Percentiles rank a stretch among this genome's conserved stretches.
These are phyloP conservation scores for Auricularia heimuer DNA, from an alignment of 768 basidiomycete species.

Conservation along the genomic window DNA sequence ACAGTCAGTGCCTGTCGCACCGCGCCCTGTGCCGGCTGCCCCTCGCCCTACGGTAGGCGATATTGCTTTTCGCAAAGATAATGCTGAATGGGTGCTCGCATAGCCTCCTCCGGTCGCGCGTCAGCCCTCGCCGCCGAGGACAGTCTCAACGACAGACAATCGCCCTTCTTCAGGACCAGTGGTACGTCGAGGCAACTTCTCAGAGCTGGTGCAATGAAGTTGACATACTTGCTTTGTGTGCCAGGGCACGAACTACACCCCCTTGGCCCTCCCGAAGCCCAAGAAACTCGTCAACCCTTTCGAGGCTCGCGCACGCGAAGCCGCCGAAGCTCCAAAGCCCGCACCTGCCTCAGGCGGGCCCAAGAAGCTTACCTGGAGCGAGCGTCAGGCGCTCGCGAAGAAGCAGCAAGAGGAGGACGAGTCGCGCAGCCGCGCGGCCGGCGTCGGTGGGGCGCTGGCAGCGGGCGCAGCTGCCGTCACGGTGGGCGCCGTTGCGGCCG, in stretches of 20 bases:
- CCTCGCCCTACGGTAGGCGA: constrained; percentile 28
- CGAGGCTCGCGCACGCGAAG: constrained; percentile 41
- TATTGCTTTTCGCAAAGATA: neutral
- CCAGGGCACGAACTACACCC: constrained; percentile 75
- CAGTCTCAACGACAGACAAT: constrained; percentile 50
- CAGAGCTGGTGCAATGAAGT: too few species aligned
- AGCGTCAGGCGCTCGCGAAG: constrained; percentile 87
- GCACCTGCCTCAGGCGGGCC: constrained; percentile 26
- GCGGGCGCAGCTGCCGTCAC: constrained; percentile 21
- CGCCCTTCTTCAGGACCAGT: constrained; percentile 53
- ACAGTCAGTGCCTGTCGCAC: constrained; percentile 35
- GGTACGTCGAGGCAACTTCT: constrained; percentile 18
- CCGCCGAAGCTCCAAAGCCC: constrained; percentile 31
- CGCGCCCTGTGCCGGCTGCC: constrained; percentile 20
- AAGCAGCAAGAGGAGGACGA: constrained; percentile 76
- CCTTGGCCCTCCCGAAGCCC: constrained; percentile 74
- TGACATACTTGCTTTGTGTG: neutral
- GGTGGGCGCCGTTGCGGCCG: constrained; percentile 26
- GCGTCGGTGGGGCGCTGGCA: constrained; percentile 24
- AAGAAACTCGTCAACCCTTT: constrained; percentile 85
- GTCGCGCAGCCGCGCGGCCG: constrained; percentile 47
- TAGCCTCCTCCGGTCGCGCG: constrained; percentile 13
- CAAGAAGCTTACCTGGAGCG: constrained; percentile 89
- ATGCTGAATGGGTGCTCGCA: constrained; percentile 14
- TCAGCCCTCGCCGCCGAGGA: constrained; percentile 39